Base-by-base conservation (phyloP, 768 basidiomycete genomes). In the Cyathus striatus region DNA sequence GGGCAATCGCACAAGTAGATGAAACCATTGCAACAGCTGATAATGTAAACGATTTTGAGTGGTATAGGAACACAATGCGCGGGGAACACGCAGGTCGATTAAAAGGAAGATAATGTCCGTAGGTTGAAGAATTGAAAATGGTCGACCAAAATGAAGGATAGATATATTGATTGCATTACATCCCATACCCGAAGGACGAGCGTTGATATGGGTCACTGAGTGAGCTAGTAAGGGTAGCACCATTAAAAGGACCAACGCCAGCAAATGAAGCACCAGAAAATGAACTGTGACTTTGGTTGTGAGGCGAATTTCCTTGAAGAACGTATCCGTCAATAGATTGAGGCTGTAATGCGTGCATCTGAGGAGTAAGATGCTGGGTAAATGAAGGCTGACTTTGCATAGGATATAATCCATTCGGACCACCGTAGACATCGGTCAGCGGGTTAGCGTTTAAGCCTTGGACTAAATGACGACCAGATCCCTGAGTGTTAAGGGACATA, bases 291-390 rank as follows among this genome's bases (percentile, higher is more conserved):
- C 70, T 76, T 42, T 80, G 72, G 54, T 75, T 82, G 60, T 88
- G 84, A 49, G 70, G 71, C 32, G 81, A 81, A 52, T 72, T 79
- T 57, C 79, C 79, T 62, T 89, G 88, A 40, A 90, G 69, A 46
- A 90, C 86, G 56, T 90, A 90, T 55, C 81, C 79, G 53, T 90
- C 88, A 49, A 90, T 88, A 20, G 83, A 72, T 48, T 83, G 86
- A 13, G 79, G 73, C 57, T 81, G 84, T 38, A 90, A 60, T 30
- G 62, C 60, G 51, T 83, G 83, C 56, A 86, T 54, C 47, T 75
- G 80, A 21, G 72, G 59, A 36, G 66, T 68, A 42, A 81, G 54
- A 48, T 79, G 82, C 56, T 80, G 83, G n/a, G 68, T 71, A 46
- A 79, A 84, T 36, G 77, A 67, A 7, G 69, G 72, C 50, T 80